Conservation (phyloP, 2,329 filamentous ascomycete genomes). For the Aspergillus sp. region DNA sequence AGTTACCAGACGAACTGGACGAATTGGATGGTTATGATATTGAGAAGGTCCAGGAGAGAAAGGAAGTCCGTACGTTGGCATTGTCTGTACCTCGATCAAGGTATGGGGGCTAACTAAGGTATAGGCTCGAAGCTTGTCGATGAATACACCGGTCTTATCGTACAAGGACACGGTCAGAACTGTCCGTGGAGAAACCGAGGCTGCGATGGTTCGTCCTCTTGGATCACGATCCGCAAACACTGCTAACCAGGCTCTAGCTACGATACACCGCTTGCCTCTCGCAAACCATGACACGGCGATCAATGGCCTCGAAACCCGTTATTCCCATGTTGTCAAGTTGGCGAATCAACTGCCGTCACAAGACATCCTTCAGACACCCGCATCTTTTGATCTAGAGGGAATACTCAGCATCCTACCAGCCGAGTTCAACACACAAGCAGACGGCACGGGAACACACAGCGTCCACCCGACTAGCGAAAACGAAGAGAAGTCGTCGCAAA, state of each 20-base stretch:
- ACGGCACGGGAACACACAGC: slow-evolving; percentile 11
- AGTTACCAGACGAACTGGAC: slow-evolving; percentile 66
- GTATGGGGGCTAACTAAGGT: background rate
- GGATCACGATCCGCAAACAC: background rate
- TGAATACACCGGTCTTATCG: slow-evolving; percentile 70
- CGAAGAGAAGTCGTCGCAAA: slow-evolving; percentile 5
- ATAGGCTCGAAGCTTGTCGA: slow-evolving; percentile 66
- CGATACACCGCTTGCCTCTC: slow-evolving; percentile 65
- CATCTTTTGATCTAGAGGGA: slow-evolving; percentile 30
- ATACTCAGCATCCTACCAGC: slow-evolving; percentile 29
- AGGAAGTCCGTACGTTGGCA: slow-evolving; percentile 40
- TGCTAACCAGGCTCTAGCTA: slow-evolving; percentile 43
- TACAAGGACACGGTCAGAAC: slow-evolving; percentile 71
- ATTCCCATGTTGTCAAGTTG: slow-evolving; percentile 52
- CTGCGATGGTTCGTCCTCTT: slow-evolving; percentile 67
- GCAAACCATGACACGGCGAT: slow-evolving; percentile 61
- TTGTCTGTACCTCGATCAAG: background rate
- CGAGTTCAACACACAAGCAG: slow-evolving; percentile 14
- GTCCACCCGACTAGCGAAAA: slow-evolving; percentile 2
- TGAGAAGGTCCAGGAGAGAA: slow-evolving; percentile 41
- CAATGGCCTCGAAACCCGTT: slow-evolving; percentile 59
- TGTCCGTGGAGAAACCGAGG: slow-evolving; percentile 85
- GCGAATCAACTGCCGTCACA: slow-evolving; percentile 35
- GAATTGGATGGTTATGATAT: slow-evolving; percentile 46
- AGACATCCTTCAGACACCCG: slow-evolving; percentile 29